These are phyloP conservation scores for Lecanicillium sp. DNA, from an alignment of 2,329 filamentous ascomycete genomes.

Conservation along the genomic window DNA sequence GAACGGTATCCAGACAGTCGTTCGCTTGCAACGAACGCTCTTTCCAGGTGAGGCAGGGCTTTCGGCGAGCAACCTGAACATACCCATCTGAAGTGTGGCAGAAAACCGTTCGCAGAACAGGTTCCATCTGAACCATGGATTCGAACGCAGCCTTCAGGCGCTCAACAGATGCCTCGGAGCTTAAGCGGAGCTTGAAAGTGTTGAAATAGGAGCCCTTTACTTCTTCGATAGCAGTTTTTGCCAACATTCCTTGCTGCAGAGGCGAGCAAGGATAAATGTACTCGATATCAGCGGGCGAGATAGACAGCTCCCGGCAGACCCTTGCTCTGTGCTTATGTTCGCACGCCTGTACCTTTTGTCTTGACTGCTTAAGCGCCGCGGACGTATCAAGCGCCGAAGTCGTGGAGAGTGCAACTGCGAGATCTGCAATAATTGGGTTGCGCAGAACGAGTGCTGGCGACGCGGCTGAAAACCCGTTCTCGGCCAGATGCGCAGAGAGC, in stretches of 20 bases:
- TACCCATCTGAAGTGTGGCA: conserved; percentile 67
- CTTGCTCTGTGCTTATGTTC: conserved; percentile 52
- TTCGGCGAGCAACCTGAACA: conserved; percentile 61
- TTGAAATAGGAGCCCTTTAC: conserved; percentile 67
- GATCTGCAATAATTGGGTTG: conserved; percentile 45
- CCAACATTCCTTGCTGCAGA: conserved; percentile 81
- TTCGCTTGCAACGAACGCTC: conserved; percentile 25
- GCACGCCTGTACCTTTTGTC: conserved; percentile 58
- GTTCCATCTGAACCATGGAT: conserved; percentile 41
- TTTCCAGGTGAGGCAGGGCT: conserved; percentile 37
- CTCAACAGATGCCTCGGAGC: conserved; percentile 34
- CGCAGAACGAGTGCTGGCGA: conserved; percentile 63
- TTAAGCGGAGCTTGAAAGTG: conserved; percentile 58
- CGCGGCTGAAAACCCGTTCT: conserved; percentile 52
- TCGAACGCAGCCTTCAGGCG: conserved; percentile 54
- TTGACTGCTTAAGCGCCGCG: conserved; percentile 38
- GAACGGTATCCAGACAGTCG: conserved; percentile 25
- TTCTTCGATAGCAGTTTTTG: conserved; percentile 53
- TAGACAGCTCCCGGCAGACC: conserved; percentile 46
- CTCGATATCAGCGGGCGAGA: conserved; percentile 54
- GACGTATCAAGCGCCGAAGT: conserved; percentile 11
- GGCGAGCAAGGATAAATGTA: conserved; percentile 77
- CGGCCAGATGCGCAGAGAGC: conserved; percentile 59
- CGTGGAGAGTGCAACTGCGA: conserved; percentile 34
- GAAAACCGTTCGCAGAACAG: conserved; percentile 70